Evolutionary conservation across 2,329 filamentous ascomycete species (phyloP).

Genomic region (Scopulariopsis brevicaulis): DNA sequence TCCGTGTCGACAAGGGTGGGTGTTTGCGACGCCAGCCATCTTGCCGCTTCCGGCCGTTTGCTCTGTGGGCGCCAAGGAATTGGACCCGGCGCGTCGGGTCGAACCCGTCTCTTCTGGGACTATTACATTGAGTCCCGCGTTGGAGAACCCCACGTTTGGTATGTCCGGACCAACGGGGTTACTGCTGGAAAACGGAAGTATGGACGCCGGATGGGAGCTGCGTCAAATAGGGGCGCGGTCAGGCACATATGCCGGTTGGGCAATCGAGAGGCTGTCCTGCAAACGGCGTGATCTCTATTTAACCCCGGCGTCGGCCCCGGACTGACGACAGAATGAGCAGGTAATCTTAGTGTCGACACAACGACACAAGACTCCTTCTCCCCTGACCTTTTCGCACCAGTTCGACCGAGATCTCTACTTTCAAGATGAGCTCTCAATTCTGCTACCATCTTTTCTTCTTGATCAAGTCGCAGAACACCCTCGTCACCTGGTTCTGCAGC

Average conservation of each 20-base stretch:
- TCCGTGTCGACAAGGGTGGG: neutral
- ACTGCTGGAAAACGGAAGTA: neutral
- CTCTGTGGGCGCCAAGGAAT: neutral
- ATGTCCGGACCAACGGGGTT: neutral
- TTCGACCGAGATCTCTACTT: neutral
- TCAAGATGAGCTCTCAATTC: neutral
- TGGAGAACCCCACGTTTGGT: neutral
- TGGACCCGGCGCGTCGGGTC: neutral
- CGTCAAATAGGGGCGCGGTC: neutral
- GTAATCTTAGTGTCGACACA: neutral
- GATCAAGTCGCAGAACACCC: constrained; percentile 1
- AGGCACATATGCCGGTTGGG: neutral
- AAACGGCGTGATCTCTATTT: neutral
- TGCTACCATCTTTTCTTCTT: constrained; percentile 1
- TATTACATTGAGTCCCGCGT: neutral
- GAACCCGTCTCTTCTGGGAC: neutral
- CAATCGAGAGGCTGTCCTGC: neutral
- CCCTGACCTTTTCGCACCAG: neutral
- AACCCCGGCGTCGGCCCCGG: neutral
- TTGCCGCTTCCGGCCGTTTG: neutral
- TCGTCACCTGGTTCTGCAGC: neutral
- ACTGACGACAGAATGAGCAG: neutral
- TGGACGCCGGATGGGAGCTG: neutral
- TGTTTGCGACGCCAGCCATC: neutral
- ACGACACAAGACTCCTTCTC: neutral